These are phyloP conservation scores for Fraxinus angustifolia DNA, from an alignment of 305 asterid genomes.

Conservation along the genomic window DNA sequence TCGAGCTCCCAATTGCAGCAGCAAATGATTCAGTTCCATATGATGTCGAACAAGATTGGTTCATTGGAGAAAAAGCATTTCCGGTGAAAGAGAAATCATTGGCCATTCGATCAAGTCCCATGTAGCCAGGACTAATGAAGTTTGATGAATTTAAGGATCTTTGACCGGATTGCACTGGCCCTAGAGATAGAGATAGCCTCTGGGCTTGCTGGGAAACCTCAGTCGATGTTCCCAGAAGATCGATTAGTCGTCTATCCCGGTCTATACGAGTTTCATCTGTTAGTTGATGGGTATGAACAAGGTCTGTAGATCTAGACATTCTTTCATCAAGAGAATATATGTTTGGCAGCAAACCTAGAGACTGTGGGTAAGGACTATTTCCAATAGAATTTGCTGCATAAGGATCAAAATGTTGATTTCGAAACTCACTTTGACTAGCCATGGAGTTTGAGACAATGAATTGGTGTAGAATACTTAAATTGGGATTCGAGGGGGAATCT, in stretches of 20 bases:
- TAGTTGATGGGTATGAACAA: conserved; percentile 33
- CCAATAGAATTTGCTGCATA: conserved; percentile 32
- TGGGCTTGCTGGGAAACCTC: conserved; percentile 40
- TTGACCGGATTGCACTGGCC: conserved; percentile 39
- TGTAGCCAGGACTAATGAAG: conserved; percentile 34
- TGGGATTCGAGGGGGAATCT: conserved; percentile 52
- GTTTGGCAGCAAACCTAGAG: conserved; percentile 31
- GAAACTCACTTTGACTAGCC: conserved; percentile 39
- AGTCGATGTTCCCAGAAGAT: conserved; percentile 61
- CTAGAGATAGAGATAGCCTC: conserved; percentile 74
- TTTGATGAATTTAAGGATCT: conserved; percentile 26
- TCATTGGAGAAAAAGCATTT: conserved; percentile 22
- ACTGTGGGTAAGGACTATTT: conserved; percentile 26
- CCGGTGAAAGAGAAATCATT: conserved; percentile 28
- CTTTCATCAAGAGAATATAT: conserved; percentile 35
- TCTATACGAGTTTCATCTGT: conserved; percentile 37
- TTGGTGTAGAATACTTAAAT: conserved; percentile 57
- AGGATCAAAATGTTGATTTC: conserved; percentile 38
- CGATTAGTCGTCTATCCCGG: conserved; percentile 52
- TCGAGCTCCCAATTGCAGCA: conserved; percentile 46
- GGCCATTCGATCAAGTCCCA: conserved; percentile 17
- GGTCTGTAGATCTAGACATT: conserved; percentile 34
- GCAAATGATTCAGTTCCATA: conserved; percentile 44
- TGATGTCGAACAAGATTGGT: conserved; percentile 35
- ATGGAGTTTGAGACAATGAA: conserved; percentile 51